Evolutionary conservation across 345 rosid genomes (phyloP), one percentile per base, ranked within the genome.

Genomic region (Eucalyptus pumila): DNA sequence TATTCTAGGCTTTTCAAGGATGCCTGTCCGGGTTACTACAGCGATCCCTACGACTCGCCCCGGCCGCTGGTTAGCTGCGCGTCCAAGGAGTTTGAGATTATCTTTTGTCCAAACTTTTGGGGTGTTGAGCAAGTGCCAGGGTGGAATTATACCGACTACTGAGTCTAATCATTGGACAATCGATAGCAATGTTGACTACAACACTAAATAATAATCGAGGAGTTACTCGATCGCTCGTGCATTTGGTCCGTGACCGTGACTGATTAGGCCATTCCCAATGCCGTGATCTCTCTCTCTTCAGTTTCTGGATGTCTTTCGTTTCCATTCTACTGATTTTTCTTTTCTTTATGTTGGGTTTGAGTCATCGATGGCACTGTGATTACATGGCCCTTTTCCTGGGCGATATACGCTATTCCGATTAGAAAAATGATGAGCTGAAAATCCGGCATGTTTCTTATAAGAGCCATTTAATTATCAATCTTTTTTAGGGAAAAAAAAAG

Each of bases 1-100:
- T 97, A 96, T 93, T 96, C 99, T 17, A 94, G 91, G 91, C 87
- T 94, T 42, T 97, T 97, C 40, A 96, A 96, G 93, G 95, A 94
- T 51, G 98, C 96, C 44, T 96, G 99, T 88, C 99, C 99, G 3
- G 87, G 44, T 90, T 96, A 97, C 90, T 94, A 89, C 62, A 95
- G 94, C 89, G 94, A 94, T 62, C 96, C 96, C 23, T 95, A 87
- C 88, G 98, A 96, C 86, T 89, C 91, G 88, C 95, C 94, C 48
- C 86, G 94, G 30, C 94, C 97, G 16, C 89, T 92, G 92, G 89
- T 90, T 58, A 92, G 81, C 56, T 96, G 96, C 89, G 89, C 90
- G 11, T 91, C 96, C 14, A 91, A 89, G 83, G 95, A 93, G 76
- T 95, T 92, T 72, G 87, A 92, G 23, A 90, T 95, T 62, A 92